Base-by-base conservation (phyloP, 192 early-diverging fungal species). In the Coemansia aciculifera region DNA sequence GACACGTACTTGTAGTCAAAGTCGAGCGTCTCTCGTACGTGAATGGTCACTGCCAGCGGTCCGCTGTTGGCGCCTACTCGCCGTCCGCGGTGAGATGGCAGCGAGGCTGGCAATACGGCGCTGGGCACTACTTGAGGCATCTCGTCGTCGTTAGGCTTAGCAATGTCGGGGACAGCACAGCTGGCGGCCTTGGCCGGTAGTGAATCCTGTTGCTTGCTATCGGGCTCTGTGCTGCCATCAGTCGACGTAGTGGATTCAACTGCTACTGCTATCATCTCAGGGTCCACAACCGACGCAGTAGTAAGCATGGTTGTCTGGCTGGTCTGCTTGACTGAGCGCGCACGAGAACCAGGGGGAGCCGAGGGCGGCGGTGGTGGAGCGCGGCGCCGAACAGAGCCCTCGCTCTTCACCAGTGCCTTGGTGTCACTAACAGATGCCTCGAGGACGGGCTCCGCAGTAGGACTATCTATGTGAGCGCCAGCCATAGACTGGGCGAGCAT, bases 301-400 rank as follows among this genome's bases (percentile, higher is more conserved):
- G 36, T 27, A 51, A 24, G 54, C 24, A 39, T 34, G 43, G 43
- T 68, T 9, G 39, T 44, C 32, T 60, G 52, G 56, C 62, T 75
- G 37, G 67, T 13, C 36, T 56, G 67, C n/a, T 49, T 59, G 3
- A 60, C 9, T 24, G 73, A 65, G 51, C 73, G 68, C 32, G 68
- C 32, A 23, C 72, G 59, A 31, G 42, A 43, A 5, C 51, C 42
- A 34, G 73, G 32, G 9, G 73, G 73, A 8, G 32, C 59, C 32
- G 54, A 59, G 8, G 78, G 78, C 1, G 78, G 78, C 0, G 79
- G 79, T 5, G 79, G 79, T 0, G 74, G 79, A 8, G 79, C 79
- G 27, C 79, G 79, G 24, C 79, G 79, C 7, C 79, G 67, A n/a
- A 67, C 68, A 7, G 63, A 57, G 15, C 71, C 64, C 24, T 77